Percentiles rank a stretch among this genome's conserved stretches.
These are phyloP conservation scores for Eremochloa ophiuroides DNA, from an alignment of 176 grass and related monocot species.

Conservation along the genomic window DNA sequence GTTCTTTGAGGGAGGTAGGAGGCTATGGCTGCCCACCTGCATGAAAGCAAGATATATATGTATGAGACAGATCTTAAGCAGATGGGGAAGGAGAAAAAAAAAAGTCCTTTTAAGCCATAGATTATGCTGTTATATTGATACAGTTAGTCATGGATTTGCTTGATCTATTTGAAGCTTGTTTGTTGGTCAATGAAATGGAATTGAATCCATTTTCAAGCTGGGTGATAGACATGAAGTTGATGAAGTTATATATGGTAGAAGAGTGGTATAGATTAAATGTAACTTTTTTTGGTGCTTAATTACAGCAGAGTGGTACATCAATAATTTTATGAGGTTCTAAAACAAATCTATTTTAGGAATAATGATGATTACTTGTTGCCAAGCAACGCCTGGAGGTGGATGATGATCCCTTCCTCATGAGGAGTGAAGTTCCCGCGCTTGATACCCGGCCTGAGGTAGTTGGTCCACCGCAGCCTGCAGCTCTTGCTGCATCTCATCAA, in stretches of 20 bases:
- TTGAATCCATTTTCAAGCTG: not conserved
- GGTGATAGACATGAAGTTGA: not conserved
- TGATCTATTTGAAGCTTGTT: not conserved
- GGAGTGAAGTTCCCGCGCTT: conserved; percentile 50
- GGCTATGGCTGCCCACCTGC: conserved; percentile 60
- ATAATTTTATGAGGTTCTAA: not conserved
- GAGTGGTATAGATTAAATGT: no score
- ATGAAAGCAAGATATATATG: not conserved
- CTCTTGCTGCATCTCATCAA: conserved; percentile 70
- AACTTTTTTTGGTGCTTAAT: no score
- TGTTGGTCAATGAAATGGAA: not conserved
- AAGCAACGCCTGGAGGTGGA: conserved; percentile 57
- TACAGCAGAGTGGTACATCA: no score
- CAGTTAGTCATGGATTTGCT: not conserved
- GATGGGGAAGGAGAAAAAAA: no score
- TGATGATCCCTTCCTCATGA: conserved; percentile 59
- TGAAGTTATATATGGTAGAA: no score
- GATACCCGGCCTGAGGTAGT: conserved; percentile 48
- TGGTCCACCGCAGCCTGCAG: conserved; percentile 52
- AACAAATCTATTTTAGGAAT: not conserved
- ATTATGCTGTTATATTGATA: not conserved
- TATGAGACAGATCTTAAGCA: not conserved
- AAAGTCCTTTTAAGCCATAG: not conserved
- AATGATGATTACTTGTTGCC: conserved; percentile 43
- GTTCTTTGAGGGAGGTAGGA: conserved; percentile 57